Conservation (phyloP, 495 filamentous ascomycete genomes). For the Apodospora peruviana region DNA sequence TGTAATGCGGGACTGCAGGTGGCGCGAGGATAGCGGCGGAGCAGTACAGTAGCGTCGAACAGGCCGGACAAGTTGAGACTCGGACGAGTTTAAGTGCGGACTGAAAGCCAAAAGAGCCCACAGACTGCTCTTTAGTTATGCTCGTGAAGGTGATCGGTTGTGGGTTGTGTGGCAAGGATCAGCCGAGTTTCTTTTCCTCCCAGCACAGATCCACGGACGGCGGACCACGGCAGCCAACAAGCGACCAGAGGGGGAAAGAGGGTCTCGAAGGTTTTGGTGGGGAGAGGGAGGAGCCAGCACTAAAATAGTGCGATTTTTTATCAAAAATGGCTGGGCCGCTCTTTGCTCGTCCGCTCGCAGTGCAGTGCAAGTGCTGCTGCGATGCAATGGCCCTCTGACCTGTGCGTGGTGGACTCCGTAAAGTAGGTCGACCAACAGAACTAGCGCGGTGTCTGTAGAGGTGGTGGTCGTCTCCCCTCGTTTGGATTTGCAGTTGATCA, state of each 20-base stretch:
- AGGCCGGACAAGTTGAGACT: neutral
- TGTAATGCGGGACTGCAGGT: too few relatives aligned
- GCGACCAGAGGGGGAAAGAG: slow-evolving; percentile 1
- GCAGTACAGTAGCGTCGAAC: neutral
- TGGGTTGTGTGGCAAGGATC: slow-evolving; percentile 11
- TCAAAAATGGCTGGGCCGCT: slow-evolving; percentile 12
- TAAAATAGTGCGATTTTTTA: slow-evolving; percentile 14
- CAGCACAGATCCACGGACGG: slow-evolving; percentile 11
- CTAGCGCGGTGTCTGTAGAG: slow-evolving; percentile 12
- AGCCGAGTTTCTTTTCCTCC: slow-evolving; percentile 1
- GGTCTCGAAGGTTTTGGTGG: slow-evolving; percentile 3
- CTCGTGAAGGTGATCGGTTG: neutral
- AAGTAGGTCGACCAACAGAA: slow-evolving; percentile 7
- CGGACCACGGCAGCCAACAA: too few relatives aligned
- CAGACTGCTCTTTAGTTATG: slow-evolving; percentile 4
- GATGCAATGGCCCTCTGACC: neutral
- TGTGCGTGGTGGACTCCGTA: neutral
- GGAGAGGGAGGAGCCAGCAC: slow-evolving; percentile 7
- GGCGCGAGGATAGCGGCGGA: neutral
- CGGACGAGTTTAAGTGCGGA: slow-evolving; percentile 15
- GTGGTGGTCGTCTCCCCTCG: too few relatives aligned
- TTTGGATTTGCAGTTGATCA: too few relatives aligned
- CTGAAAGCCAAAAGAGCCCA: slow-evolving; percentile 1
- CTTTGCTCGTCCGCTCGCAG: neutral
- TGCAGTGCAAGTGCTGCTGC: neutral